A percentile compares a stretch with the other conserved stretches of the same genome.
phyloP scores from a whole-genome alignment of 2,329 filamentous ascomycete species.

The Aspergillus fijiensis region DNA sequence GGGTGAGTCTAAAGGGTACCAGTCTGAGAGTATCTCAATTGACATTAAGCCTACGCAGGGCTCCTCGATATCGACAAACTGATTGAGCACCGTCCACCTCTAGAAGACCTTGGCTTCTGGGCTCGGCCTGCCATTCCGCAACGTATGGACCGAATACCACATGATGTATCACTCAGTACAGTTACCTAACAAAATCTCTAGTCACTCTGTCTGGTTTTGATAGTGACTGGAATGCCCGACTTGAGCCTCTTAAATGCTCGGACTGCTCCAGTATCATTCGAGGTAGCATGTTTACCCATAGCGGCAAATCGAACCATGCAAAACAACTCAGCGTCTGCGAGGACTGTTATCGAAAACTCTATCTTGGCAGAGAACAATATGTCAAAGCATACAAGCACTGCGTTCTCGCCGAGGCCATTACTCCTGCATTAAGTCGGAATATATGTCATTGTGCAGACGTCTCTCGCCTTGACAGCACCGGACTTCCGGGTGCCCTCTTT shows the following conservation, averaged over 20 bases:
- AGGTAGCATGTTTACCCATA: constrained; percentile 27
- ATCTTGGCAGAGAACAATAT: constrained; percentile 29
- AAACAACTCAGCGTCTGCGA: constrained; percentile 29
- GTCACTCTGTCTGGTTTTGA: too few species aligned
- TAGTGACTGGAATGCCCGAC: constrained; percentile 9
- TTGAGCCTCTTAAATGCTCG: constrained; percentile 13
- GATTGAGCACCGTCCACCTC: constrained; percentile 35
- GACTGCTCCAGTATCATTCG: constrained; percentile 22
- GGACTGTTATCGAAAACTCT: constrained; percentile 31
- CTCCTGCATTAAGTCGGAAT: constrained; percentile 22
- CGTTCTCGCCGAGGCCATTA: constrained; percentile 28
- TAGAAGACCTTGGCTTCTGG: constrained; percentile 5
- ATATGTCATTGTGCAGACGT: constrained; percentile 19
- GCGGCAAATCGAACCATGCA: neutral
- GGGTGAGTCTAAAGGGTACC: constrained; percentile 27
- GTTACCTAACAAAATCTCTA: neutral
- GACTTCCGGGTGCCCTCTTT: neutral
- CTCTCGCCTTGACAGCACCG: too few species aligned
- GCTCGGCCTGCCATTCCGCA: constrained; percentile 24
- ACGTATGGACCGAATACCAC: neutral
- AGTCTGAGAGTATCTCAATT: constrained; percentile 16
- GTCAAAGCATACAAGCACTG: constrained; percentile 40
- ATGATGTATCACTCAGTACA: neutral
- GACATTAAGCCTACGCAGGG: constrained; percentile 7
- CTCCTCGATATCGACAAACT: constrained; percentile 42